Evolutionary conservation across 148 eudicot genomes (phyloP).

Genomic region (Amaranthus palmeri): DNA sequence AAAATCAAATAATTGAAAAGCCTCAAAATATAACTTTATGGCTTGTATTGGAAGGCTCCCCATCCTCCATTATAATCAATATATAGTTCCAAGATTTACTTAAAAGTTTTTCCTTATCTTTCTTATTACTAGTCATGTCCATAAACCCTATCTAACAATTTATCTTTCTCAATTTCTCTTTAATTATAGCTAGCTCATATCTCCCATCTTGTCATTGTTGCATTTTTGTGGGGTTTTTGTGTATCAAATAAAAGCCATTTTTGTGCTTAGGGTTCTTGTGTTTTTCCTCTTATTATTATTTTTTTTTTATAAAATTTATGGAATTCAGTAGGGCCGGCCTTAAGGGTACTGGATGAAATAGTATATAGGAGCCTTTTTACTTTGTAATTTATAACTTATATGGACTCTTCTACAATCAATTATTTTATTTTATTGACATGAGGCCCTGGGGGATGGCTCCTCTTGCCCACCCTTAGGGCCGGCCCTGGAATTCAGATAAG

Average conservation of each 20-base stretch:
- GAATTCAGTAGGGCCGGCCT: no score
- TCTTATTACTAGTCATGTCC: slow-evolving; percentile 1
- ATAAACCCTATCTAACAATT: neutral
- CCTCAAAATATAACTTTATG: slow-evolving; percentile 14
- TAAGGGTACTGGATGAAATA: no score
- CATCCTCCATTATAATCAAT: neutral
- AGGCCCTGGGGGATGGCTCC: no score
- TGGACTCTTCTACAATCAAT: no score
- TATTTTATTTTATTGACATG: no score
- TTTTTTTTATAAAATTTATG: no score
- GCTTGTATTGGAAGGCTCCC: neutral
- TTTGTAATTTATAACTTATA: no score
- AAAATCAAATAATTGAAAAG: neutral
- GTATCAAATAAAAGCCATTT: neutral
- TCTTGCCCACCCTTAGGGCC: no score
- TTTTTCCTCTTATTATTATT: neutral
- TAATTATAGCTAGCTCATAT: neutral
- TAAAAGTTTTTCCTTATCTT: neutral
- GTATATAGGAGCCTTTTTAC: no score
- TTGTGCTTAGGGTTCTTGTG: neutral
- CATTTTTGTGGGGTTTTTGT: slow-evolving; percentile 5
- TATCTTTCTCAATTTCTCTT: neutral
- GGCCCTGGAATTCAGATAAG: no score
- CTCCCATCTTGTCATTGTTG: slow-evolving; percentile 7
- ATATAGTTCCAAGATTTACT: slow-evolving; percentile 3